Percentiles rank a stretch among this genome's conserved stretches.
Conservation (phyloP, 2,329 filamentous ascomycete species). For the Taxawa tesnikishii region DNA sequence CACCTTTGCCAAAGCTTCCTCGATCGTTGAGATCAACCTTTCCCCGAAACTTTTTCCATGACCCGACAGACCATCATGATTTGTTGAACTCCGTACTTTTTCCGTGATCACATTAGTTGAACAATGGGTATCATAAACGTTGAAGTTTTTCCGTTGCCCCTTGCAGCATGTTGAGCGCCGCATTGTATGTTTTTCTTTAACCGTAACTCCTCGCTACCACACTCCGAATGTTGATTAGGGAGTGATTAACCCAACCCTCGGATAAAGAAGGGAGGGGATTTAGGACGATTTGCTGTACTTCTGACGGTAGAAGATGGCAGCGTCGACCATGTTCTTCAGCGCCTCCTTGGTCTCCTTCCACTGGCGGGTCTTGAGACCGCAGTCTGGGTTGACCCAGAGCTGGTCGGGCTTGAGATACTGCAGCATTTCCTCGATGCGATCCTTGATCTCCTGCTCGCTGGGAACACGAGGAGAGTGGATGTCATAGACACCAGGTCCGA, state of each 20-base stretch:
- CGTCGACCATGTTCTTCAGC: constrained; percentile 92
- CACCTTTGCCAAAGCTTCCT: too few species aligned
- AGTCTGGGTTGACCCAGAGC: constrained; percentile 99
- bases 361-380: constrained; percentile 96
- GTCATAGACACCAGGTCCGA: constrained; percentile 98
- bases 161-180: constrained; percentile 11
- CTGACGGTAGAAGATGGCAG: constrained; percentile 89
- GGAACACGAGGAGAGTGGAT: constrained; percentile 99
- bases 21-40: constrained; percentile 17
- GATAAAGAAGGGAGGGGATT: constrained; percentile 5
- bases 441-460: constrained; percentile 95
- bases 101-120: constrained; percentile 11
- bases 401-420: constrained; percentile 91
- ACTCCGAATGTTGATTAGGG: neutral
- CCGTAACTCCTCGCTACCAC: neutral
- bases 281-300: constrained; percentile 21
- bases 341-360: constrained; percentile 98
- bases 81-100: constrained; percentile 19
- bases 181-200: constrained; percentile 3
- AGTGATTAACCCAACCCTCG: too few species aligned
- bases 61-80: constrained; percentile 8
- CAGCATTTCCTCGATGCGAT: constrained; percentile 96
- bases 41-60: constrained; percentile 10
- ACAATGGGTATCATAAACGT: constrained; percentile 19
- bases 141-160: constrained; percentile 13